Evolutionary conservation across 192 early-diverging fungal genomes (phyloP).

Genomic region (Chytriomyces sp.): DNA sequence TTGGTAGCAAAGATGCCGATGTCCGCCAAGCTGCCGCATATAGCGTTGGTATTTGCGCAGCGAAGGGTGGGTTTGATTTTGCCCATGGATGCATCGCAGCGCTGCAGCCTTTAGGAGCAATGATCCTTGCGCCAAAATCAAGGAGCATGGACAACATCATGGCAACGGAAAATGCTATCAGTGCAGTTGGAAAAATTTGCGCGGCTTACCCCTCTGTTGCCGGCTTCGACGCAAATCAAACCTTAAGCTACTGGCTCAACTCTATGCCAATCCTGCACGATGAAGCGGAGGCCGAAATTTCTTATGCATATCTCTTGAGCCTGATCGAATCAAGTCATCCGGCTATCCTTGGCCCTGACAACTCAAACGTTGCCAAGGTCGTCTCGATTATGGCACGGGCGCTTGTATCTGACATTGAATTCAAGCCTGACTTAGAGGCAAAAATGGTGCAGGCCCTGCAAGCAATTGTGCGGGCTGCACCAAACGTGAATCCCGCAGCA

Average conservation of each 20-base stretch:
- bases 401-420: conserved; percentile 47
- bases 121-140: conserved; percentile 68
- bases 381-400: conserved; percentile 68
- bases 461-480: conserved; percentile 5
- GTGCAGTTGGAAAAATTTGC: conserved; percentile 88
- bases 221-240: conserved; percentile 41
- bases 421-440: conserved; percentile 15
- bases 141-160: conserved; percentile 76
- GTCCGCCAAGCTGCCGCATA: conserved; percentile 94
- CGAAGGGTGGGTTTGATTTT: conserved; percentile 86
- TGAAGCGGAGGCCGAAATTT: conserved; percentile 80
- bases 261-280: conserved; percentile 85
- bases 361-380: conserved; percentile 66
- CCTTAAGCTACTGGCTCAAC: conserved; percentile 71
- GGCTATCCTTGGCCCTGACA: conserved; percentile 63
- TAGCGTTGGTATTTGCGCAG: conserved; percentile 89
- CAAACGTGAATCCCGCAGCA: conserved; percentile 7
- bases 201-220: conserved; percentile 11
- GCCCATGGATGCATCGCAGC: conserved; percentile 73
- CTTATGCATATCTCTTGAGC: conserved; percentile 63
- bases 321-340: conserved; percentile 56
- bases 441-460: conserved; percentile 19
- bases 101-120: conserved; percentile 75
- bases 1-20: conserved; percentile 68
- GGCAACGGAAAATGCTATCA: conserved; percentile 91